phyloP scores from a whole-genome alignment of 108 stramenopile species.

The Pinguiococcus pyrenoidosus region DNA sequence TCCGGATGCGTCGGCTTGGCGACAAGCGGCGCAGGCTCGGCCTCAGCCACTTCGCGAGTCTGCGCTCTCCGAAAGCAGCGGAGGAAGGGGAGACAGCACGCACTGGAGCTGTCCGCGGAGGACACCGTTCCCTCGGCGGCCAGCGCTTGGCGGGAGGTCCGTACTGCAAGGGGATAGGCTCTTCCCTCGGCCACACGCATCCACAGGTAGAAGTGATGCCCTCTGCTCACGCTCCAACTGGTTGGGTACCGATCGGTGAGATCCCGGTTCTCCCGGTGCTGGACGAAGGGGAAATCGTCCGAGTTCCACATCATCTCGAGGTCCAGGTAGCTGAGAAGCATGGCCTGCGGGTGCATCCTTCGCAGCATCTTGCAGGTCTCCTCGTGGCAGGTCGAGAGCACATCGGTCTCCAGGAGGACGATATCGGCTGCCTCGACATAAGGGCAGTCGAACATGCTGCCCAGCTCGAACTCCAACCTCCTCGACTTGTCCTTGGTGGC shows the following conservation, averaged over 20 bases:
- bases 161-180: no score
- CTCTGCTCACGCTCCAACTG: slow-evolving; percentile 33
- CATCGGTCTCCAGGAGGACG: slow-evolving; percentile 34
- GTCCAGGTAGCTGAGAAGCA: slow-evolving; percentile 34
- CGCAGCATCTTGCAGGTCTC: slow-evolving; percentile 10
- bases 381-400: slow-evolving; percentile 8
- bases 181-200: no score
- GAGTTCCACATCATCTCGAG: slow-evolving; percentile 23
- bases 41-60: no score
- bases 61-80: no score
- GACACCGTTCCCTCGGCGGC: no score
- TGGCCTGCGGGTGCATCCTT: slow-evolving; percentile 3
- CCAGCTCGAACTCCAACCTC: slow-evolving; percentile 18
- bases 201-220: slow-evolving; percentile 41
- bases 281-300: slow-evolving; percentile 21
- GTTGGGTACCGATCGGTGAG: slow-evolving; percentile 36
- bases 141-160: no score
- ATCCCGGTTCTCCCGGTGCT: slow-evolving; percentile 7
- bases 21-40: no score
- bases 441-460: slow-evolving; percentile 19
- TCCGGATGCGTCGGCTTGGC: no score
- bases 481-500: background rate
- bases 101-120: no score
- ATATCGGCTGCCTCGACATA: slow-evolving; percentile 18
- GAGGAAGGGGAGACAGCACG: no score